phyloP scores from a whole-genome alignment of 1,284 basidiomycete species.

The Hemileia vastatrix region DNA sequence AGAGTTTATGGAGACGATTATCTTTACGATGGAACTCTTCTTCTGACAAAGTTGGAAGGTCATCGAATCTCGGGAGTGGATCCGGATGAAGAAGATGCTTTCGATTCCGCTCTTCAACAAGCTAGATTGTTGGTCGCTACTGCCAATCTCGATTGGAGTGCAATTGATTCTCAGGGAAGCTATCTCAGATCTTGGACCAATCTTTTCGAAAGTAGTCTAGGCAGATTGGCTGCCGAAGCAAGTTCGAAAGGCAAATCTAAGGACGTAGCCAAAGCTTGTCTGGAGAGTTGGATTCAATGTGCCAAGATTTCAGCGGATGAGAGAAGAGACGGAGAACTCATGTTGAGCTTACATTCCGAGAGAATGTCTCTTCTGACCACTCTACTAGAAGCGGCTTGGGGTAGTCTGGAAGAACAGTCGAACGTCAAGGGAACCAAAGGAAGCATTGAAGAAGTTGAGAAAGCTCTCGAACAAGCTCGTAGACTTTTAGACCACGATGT shows the following conservation, averaged over 20 bases:
- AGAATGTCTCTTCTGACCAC: constrained; percentile 29
- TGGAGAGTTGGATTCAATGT: constrained; percentile 28
- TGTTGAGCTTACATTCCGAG: constrained; percentile 30
- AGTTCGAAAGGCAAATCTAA: constrained; percentile 20
- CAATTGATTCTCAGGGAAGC: constrained; percentile 32
- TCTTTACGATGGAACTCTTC: constrained; percentile 26
- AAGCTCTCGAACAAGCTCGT: constrained; percentile 27
- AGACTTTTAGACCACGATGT: constrained; percentile 27
- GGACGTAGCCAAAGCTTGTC: constrained; percentile 24
- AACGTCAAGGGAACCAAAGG: constrained; percentile 19
- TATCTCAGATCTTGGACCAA: constrained; percentile 32
- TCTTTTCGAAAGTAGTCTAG: constrained; percentile 26
- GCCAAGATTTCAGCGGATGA: constrained; percentile 31
- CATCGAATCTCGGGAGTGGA: constrained; percentile 22
- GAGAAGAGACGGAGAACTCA: constrained; percentile 29
- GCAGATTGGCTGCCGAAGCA: constrained; percentile 26
- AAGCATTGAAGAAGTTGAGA: constrained; percentile 26
- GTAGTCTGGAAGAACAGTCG: constrained; percentile 8
- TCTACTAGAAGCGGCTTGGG: constrained; percentile 32
- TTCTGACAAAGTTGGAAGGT: constrained; percentile 32
- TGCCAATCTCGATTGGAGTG: constrained; percentile 36
- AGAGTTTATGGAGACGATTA: constrained; percentile 32
- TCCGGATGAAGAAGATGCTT: constrained; percentile 21
- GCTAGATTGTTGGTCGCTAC: constrained; percentile 26
- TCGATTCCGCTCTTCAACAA: constrained; percentile 25